phyloP scores from a whole-genome alignment of 2,329 filamentous ascomycete genomes.

The Gyromitra esculenta region DNA sequence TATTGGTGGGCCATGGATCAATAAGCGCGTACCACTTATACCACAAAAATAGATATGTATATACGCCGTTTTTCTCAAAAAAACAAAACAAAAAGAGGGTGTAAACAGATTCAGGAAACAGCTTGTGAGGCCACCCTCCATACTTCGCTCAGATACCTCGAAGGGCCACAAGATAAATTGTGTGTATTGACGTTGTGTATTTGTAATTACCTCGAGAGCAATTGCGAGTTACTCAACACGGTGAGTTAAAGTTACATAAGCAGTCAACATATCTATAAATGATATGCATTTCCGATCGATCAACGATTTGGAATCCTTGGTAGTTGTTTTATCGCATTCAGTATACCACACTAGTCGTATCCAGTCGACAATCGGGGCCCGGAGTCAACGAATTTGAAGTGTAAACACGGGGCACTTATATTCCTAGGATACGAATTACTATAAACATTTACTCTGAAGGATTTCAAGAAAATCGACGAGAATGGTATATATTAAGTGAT shows the following conservation, averaged over 20 bases:
- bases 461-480: neutral
- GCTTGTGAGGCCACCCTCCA: too few relatives aligned
- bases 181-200: too few relatives aligned
- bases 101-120: too few relatives aligned
- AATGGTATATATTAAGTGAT: neutral
- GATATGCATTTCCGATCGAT: neutral
- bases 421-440: neutral
- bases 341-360: neutral
- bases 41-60: neutral
- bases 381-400: neutral
- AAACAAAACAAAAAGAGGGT: neutral
- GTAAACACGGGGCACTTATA: neutral
- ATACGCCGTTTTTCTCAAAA: neutral
- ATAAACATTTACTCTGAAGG: neutral
- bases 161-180: too few relatives aligned
- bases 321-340: too few relatives aligned
- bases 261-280: too few relatives aligned
- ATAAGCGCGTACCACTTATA: neutral
- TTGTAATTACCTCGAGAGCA: too few relatives aligned
- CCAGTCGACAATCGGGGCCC: neutral
- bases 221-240: too few relatives aligned
- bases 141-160: too few relatives aligned
- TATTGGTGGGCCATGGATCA: neutral
- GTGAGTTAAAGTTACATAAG: neutral
- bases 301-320: neutral